Base-by-base conservation (phyloP, 257 asterid species). In the Solanum chaucha region DNA sequence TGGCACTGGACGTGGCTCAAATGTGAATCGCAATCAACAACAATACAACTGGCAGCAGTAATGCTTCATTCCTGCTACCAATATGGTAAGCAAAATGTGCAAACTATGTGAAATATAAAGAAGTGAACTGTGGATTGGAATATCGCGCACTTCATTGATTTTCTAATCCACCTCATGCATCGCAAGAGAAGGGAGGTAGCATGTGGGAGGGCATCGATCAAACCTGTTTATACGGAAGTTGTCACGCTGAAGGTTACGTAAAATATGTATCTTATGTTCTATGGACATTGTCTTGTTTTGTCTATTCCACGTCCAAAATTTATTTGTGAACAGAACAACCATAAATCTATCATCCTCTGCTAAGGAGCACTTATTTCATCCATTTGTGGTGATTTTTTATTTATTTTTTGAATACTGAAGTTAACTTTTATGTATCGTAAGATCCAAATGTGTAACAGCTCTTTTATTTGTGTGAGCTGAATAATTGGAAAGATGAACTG, bases 31-130 rank as follows among this genome's bases (percentile, higher is more conserved):
- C 84, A 94, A 92, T 85, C 98, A 94, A 78, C 98, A 94, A 77
- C 98, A 92, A n/a, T 93, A 94, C 87, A 94, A 93, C 86, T 95
- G 98, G 99, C 98, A 91, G 91, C 98, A 96, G 84, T 95, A 91
- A 92, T 86, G 65, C n/a, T 12, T 55, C 73, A 35, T n/a, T 75
- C 83, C 59, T 75, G 34, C n/a, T 75, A 22, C 12, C 12, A 24
- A 77, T 40, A 77, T 12, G 32, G 83, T 77, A 40, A 40, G 83
- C 20, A n/a, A 81, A 48, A 81, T 10, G 30, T 81, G 30, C 44
- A 10, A 77, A n/a, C 59, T 77, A 81, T 19, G 85, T 30, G 85
- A 81, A 81, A 19, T 30, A 19, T 28, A 2, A 26, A 5, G 84
- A 46, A 15, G 19, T 2, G 1, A 48, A 81, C 24, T 48, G 44